These are phyloP conservation scores for Oryza rufipogon DNA, from an alignment of 176 grass and related monocot genomes.

Conservation along the genomic window DNA sequence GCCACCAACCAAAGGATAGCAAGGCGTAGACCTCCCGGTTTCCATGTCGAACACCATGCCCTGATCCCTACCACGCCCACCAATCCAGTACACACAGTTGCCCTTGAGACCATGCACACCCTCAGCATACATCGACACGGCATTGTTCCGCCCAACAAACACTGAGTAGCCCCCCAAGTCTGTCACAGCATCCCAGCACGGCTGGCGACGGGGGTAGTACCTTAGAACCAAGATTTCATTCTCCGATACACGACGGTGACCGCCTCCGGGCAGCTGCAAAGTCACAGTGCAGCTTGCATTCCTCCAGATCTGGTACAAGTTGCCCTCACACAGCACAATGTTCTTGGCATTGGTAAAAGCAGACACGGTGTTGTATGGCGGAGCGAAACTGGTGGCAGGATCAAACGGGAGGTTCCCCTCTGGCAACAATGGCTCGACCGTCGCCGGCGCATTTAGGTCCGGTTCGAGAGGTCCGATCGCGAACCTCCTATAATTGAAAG, in stretches of 20 bases:
- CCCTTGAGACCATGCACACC: conserved; percentile 39
- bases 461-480: conserved; percentile 45
- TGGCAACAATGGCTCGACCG: conserved; percentile 28
- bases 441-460: conserved; percentile 41
- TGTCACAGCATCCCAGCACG: conserved; percentile 48
- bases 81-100: conserved; percentile 59
- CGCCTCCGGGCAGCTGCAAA: conserved; percentile 53
- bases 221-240: conserved; percentile 56
- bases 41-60: conserved; percentile 69
- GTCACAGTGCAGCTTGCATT: conserved; percentile 61
- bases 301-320: conserved; percentile 55
- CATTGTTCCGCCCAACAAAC: conserved; percentile 58
- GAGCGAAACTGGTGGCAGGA: conserved; percentile 48
- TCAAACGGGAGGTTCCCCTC: conserved; percentile 51
- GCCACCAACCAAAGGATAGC: conserved; percentile 26
- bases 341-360: conserved; percentile 53
- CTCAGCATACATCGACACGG: conserved; percentile 43
- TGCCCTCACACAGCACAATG: conserved; percentile 49
- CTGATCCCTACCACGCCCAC: conserved; percentile 56
- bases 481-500: conserved; percentile 5
- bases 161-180: conserved; percentile 41
- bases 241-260: conserved; percentile 44
- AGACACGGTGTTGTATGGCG: conserved; percentile 48
- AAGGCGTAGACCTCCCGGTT: conserved; percentile 44
- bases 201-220: conserved; percentile 52